Conservation (phyloP, 495 filamentous ascomycete genomes). For the Tirmania nivea region DNA sequence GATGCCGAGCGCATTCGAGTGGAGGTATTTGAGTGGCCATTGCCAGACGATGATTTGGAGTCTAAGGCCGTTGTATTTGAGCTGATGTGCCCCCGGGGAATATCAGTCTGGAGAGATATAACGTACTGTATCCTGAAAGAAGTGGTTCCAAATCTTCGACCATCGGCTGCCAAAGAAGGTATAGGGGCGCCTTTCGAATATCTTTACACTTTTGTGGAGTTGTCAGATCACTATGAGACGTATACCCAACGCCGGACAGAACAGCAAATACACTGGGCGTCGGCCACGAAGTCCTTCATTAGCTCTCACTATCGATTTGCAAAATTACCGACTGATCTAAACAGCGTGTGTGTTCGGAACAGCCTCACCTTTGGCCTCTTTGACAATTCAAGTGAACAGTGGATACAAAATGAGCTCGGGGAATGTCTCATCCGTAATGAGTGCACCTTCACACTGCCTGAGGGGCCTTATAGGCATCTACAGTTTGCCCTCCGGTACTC, state of each 20-base stretch:
- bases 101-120: constrained; percentile 33
- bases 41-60: constrained; percentile 22
- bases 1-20: constrained; percentile 27
- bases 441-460: too few relatives aligned
- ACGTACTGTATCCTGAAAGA: constrained; percentile 16
- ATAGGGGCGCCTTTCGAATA: too few relatives aligned
- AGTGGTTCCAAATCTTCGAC: too few relatives aligned
- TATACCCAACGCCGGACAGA: not conserved
- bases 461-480: constrained; percentile 8
- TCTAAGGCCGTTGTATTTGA: constrained; percentile 37
- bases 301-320: constrained; percentile 3
- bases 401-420: too few relatives aligned
- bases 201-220: too few relatives aligned
- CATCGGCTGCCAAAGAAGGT: too few relatives aligned
- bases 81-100: constrained; percentile 25
- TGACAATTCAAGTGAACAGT: not conserved
- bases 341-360: not conserved
- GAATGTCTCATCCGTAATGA: too few relatives aligned
- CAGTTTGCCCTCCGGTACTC: constrained; percentile 22
- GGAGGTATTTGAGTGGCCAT: constrained; percentile 37
- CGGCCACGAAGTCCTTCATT: constrained; percentile 7
- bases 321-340: not conserved
- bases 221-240: too few relatives aligned
- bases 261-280: constrained; percentile 1
- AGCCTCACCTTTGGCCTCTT: not conserved